Evolutionary conservation across 208 protist species (phyloP), one percentile per base, ranked within the genome.

Genomic region (Acanthamoeba lenticulata): DNA sequence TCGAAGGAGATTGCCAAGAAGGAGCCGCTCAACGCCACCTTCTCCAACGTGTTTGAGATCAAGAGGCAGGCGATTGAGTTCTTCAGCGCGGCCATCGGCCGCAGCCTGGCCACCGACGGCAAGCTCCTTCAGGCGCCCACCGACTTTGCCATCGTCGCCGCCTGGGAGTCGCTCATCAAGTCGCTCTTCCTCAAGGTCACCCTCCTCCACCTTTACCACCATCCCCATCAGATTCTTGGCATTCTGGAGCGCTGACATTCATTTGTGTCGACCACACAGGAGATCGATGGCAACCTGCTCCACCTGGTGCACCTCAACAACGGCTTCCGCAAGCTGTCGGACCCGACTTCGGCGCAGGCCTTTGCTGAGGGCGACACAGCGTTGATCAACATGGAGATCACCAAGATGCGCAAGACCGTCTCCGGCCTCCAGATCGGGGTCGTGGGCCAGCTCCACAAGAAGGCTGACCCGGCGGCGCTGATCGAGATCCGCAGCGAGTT

Each of bases 91-190:
- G 69, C 96, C 24, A 90, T 97, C 34, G 93, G 94, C 24, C 60
- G 72, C 45, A 85, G 24, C 13, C 60, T 94, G 69, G 44, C 42
- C 55, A 94, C 38, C 60, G 79, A 94, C 24, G 81, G 92, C 42
- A 67, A 90, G 34, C 40, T 72, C 34, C 44, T 95, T 19, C 38
- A 62, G 62, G 96, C 96, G 21, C 96, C 94, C 2, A 95, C 97
- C 60, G 97, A 97, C 92, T 97, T 96, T 69, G 97, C 96, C 47
- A 97, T 97, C 62, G 96, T 97, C 40, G 90, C 90, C 19, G 96
- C 79, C 1, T 97, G 97, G 97, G 81, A 96, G 29, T 94, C 96
- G 21, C 49, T 97, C 74, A 96, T 97, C 67, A 57, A 81, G 19
- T 83, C 95, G 6, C 52, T 97, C 44, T 96, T 97, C 94, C 45